These are phyloP conservation scores for Malus hybrid DNA, from an alignment of 331 rosid species.

Conservation along the genomic window DNA sequence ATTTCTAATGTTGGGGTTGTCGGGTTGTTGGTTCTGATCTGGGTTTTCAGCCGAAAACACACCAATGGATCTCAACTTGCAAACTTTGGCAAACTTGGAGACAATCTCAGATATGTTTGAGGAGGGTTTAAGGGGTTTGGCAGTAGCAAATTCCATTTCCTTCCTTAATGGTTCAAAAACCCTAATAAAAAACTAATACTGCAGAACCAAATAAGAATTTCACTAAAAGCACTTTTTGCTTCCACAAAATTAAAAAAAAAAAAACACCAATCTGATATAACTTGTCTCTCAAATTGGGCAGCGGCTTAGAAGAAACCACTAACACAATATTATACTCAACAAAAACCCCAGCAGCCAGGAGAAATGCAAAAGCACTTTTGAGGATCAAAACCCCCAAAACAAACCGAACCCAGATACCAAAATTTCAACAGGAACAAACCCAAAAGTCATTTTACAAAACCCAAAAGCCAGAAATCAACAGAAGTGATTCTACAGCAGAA, in stretches of 20 bases:
- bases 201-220: slow-evolving; percentile 2
- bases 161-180: slow-evolving; percentile 4
- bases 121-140: slow-evolving; percentile 43
- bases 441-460: not conserved
- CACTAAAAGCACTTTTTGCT: not conserved
- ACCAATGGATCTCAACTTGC: slow-evolving; percentile 64
- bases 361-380: not conserved
- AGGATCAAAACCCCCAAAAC: not conserved
- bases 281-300: slow-evolving; percentile 10
- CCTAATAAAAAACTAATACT: not conserved
- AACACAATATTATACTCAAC: slow-evolving; percentile 1
- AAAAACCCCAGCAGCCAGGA: not conserved
- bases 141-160: slow-evolving; percentile 36
- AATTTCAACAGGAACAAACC: not conserved
- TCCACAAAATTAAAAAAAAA: not conserved
- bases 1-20: slow-evolving; percentile 15
- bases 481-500: not conserved
- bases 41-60: slow-evolving; percentile 41
- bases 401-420: not conserved
- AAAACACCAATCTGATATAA: not conserved
- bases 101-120: slow-evolving; percentile 60
- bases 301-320: slow-evolving; percentile 5
- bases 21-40: slow-evolving; percentile 19
- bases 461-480: slow-evolving; percentile 6
- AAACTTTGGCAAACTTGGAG: slow-evolving; percentile 53